Conservation (phyloP, 2,329 filamentous ascomycete genomes). For the Ascomycota sp. region DNA sequence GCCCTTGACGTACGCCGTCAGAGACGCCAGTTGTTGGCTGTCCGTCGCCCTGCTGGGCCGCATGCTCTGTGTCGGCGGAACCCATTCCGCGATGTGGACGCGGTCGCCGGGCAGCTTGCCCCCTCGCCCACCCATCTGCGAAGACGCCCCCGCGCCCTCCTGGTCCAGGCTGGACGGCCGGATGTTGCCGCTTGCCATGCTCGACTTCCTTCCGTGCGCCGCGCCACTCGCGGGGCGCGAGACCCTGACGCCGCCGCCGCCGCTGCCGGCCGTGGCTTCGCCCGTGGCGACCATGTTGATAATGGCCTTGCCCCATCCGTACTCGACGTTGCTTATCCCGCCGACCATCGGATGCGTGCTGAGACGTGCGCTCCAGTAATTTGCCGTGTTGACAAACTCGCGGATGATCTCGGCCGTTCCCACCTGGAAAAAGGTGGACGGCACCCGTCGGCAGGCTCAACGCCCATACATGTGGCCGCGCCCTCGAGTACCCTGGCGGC, state of each 20-base stretch:
- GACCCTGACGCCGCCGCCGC: conserved; percentile 10
- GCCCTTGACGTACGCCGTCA: conserved; percentile 61
- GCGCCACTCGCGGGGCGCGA: conserved; percentile 32
- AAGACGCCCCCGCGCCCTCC: conserved; percentile 21
- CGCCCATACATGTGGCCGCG: conserved; percentile 82
- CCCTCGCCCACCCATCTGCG: conserved; percentile 23
- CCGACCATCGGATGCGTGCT: conserved; percentile 86
- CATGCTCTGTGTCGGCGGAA: conserved; percentile 75
- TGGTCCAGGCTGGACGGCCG: conserved; percentile 44
- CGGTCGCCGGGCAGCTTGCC: conserved; percentile 65
- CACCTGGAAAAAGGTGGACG: conserved; percentile 94
- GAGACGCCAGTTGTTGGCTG: conserved; percentile 55
- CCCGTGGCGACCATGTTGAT: conserved; percentile 41
- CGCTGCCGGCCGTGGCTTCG: conserved; percentile 20
- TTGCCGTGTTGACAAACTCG: conserved; percentile 84
- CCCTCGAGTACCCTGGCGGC: conserved; percentile 79
- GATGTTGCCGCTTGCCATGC: conserved; percentile 29
- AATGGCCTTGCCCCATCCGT: conserved; percentile 80
- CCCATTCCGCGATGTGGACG: conserved; percentile 71
- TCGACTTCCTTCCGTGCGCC: conserved; percentile 18
- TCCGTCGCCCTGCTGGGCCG: conserved; percentile 63
- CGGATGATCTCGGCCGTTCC: conserved; percentile 86
- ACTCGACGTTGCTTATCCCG: conserved; percentile 91
- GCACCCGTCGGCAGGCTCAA: conserved; percentile 79
- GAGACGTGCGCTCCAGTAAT: conserved; percentile 91